These are phyloP conservation scores for Solanum hybrid DNA, from an alignment of 305 asterid genomes.

Conservation along the genomic window DNA sequence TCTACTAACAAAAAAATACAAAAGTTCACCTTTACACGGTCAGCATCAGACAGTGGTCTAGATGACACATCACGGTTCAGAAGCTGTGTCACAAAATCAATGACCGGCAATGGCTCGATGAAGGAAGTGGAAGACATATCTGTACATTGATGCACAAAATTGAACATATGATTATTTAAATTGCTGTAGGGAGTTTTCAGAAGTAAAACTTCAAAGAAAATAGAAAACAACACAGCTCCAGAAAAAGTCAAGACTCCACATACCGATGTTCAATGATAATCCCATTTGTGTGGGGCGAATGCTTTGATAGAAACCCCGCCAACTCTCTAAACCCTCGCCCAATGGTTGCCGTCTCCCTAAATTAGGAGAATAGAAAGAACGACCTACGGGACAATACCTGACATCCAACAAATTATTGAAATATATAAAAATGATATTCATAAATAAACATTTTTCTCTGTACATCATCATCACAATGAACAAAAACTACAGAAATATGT, in stretches of 20 bases:
- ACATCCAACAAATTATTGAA: background rate
- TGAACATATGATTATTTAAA: background rate
- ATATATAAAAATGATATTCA: background rate
- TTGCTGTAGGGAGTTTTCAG: background rate
- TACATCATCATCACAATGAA: background rate
- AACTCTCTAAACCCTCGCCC: constrained; percentile 94
- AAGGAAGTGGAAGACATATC: constrained; percentile 99
- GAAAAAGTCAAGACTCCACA: background rate
- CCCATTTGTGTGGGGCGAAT: constrained; percentile 99
- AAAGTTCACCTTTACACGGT: constrained; percentile 75
- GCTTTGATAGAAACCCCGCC: constrained; percentile 99
- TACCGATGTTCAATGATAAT: constrained; percentile 83
- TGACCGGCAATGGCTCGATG: constrained; percentile 88
- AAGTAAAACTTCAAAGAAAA: background rate
- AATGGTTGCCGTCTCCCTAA: constrained; percentile 78
- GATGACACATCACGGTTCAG: constrained; percentile 66
- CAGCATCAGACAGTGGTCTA: constrained; percentile 83
- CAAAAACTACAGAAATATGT: background rate
- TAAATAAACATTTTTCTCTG: background rate
- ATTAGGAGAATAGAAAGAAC: constrained; percentile 78
- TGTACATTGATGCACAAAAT: constrained; percentile 16
- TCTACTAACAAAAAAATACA: background rate
- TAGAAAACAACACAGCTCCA: background rate
- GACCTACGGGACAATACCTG: constrained; percentile 75
- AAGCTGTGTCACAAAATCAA: constrained; percentile 76